These are phyloP conservation scores for Geoglossum glabrum DNA, from an alignment of 495 filamentous ascomycete species.

Conservation along the genomic window DNA sequence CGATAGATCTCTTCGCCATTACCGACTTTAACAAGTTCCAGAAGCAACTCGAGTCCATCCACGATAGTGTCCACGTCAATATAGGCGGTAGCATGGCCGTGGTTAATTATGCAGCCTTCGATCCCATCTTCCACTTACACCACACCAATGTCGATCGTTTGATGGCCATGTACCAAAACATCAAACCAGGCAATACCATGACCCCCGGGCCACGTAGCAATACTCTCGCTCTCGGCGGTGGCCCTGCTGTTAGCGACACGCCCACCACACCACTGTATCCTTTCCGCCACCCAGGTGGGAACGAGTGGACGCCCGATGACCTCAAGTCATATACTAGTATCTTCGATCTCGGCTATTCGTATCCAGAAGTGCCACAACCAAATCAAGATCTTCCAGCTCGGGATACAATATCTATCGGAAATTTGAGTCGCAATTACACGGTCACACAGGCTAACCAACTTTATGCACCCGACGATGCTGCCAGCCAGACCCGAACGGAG, in stretches of 20 bases:
- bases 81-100: slow-evolving; percentile 1
- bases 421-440: not conserved
- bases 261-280: slow-evolving; percentile 15
- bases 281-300: slow-evolving; percentile 13
- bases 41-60: not conserved
- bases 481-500: slow-evolving; percentile 7
- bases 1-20: slow-evolving; percentile 1
- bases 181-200: not conserved
- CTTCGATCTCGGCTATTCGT: slow-evolving; percentile 13
- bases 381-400: not conserved
- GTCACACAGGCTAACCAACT: not conserved
- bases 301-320: slow-evolving; percentile 13
- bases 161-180: slow-evolving; percentile 5
- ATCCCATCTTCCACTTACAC: slow-evolving; percentile 8
- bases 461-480: not conserved
- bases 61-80: slow-evolving; percentile 1
- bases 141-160: slow-evolving; percentile 9
- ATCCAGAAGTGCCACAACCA: slow-evolving; percentile 14
- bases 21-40: not conserved
- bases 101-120: slow-evolving; percentile 1
- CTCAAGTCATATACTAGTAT: slow-evolving; percentile 10
- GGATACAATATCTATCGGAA: no score
- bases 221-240: not conserved
- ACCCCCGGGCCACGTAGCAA: not conserved
- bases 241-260: slow-evolving; percentile 9